Percentiles rank a stretch among this genome's conserved stretches.
phyloP scores from a whole-genome alignment of 2,329 filamentous ascomycete genomes.

The Fusarium sp. region DNA sequence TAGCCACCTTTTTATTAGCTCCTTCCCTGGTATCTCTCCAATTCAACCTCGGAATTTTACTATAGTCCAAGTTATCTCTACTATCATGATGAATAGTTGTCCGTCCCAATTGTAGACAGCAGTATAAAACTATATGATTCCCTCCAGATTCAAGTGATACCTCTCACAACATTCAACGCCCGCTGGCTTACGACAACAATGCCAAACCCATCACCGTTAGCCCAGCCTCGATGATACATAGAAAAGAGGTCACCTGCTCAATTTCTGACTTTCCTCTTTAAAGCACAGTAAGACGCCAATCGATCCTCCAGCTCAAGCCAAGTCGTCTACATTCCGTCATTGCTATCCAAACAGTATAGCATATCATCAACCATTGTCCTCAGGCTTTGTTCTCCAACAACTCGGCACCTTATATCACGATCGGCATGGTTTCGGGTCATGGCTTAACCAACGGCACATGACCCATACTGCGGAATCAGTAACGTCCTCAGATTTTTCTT shows the following conservation, averaged over 20 bases:
- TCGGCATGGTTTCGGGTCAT: constrained; percentile 1
- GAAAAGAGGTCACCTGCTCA: constrained; percentile 37
- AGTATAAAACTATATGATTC: background rate
- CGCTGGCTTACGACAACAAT: constrained; percentile 22
- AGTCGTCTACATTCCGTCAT: constrained; percentile 6
- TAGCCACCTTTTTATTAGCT: background rate
- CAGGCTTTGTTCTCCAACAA: constrained; percentile 2
- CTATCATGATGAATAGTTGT: background rate
- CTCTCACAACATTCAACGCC: background rate
- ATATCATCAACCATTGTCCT: constrained; percentile 6
- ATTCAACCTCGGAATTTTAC: background rate
- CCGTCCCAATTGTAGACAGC: background rate
- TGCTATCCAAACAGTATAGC: background rate
- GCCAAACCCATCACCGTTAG: constrained; percentile 12
- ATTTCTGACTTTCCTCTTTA: constrained; percentile 31
- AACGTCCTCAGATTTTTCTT: background rate
- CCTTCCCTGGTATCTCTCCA: background rate
- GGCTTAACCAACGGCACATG: constrained; percentile 9
- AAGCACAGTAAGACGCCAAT: constrained; percentile 26
- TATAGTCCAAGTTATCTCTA: background rate
- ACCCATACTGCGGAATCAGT: constrained; percentile 31
- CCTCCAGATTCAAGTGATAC: background rate
- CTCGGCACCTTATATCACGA: background rate
- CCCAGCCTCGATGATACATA: constrained; percentile 23
- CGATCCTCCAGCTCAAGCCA: constrained; percentile 2